Conservation (phyloP, 192 early-diverging fungal species). For the Linnemannia hyalina region DNA sequence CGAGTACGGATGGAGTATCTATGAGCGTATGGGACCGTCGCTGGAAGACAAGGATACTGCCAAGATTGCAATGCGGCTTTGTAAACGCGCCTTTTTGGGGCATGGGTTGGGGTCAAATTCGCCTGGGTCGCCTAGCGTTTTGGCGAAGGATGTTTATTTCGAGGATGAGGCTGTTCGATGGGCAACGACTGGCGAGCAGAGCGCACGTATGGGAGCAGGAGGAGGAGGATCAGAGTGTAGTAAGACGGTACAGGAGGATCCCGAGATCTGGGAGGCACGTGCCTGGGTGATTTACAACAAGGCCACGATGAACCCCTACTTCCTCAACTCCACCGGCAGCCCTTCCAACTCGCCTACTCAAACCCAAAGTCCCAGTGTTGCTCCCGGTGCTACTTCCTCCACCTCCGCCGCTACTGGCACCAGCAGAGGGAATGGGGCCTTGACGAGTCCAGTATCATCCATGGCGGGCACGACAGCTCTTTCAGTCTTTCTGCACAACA, state of each 20-base stretch:
- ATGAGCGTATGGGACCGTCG: conserved; percentile 36
- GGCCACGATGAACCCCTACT: conserved; percentile 18
- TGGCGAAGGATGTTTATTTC: conserved; percentile 20
- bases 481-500: conserved; percentile 36
- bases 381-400: not conserved
- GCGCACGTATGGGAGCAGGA: not conserved
- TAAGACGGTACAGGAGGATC: conserved; percentile 8
- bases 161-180: not conserved
- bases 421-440: not conserved
- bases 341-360: not conserved
- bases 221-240: not conserved
- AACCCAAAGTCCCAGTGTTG: not conserved
- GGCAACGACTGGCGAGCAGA: not conserved
- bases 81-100: conserved; percentile 31
- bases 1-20: conserved; percentile 42
- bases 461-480: conserved; percentile 25
- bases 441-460: not conserved
- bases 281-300: conserved; percentile 51
- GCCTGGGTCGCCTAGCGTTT: conserved; percentile 13
- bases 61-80: conserved; percentile 35
- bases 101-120: conserved; percentile 9
- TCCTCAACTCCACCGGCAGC: conserved; percentile 3
- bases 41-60: conserved; percentile 36
- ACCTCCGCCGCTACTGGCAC: not conserved
- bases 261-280: conserved; percentile 43